Base-by-base conservation (phyloP, 164 flowering plant genomes). In the Annona cherimola region DNA sequence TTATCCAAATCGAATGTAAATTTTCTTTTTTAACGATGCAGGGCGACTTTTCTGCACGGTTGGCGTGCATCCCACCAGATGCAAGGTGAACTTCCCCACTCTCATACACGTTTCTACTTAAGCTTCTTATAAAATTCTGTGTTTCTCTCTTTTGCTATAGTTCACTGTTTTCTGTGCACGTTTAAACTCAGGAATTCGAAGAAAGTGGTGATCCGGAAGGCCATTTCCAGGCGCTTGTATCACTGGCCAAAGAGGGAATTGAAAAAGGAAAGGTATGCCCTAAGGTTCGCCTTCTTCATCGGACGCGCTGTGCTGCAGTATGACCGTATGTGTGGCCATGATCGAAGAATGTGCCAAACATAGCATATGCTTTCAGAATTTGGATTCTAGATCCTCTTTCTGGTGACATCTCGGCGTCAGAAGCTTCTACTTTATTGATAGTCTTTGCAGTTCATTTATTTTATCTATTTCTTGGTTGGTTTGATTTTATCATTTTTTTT, bases 1-100 rank as follows among this genome's bases (percentile, higher is more conserved):
- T 45, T 50, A 26, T 26, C 35, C 35, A 26, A 26, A 26, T 26
- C 35, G 35, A 26, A 64, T 50, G 69, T 35, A n/a, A 3, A 39
- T 40, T 74, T 60, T 42, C 68, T 43, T 71, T 50, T 16, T 50
- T 50, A 11, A 11, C 11, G 14, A 63, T 74, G 69, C 83, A 94
- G 99, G 91, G 66, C 84, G 98, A 81, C 94, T 95, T 71, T 95
- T 91, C 72, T 95, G 99, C 69, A 95, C 99, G 0, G 96, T 95
- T 66, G 99, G 98, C 12, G 99, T 95, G 74, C 99, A 95, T 76
- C 99, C 99, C 45, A 95, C 99, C 19, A 84, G 98, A 83, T 92
- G 98, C 88, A 89, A 86, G 75, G 98, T 94, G 45, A 14, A 18
- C 45, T 39, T 45, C 41, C 4, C 16, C 11, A 44, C 55, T 64